Conservation (phyloP, 768 basidiomycete genomes). For the Suillus plorans region DNA sequence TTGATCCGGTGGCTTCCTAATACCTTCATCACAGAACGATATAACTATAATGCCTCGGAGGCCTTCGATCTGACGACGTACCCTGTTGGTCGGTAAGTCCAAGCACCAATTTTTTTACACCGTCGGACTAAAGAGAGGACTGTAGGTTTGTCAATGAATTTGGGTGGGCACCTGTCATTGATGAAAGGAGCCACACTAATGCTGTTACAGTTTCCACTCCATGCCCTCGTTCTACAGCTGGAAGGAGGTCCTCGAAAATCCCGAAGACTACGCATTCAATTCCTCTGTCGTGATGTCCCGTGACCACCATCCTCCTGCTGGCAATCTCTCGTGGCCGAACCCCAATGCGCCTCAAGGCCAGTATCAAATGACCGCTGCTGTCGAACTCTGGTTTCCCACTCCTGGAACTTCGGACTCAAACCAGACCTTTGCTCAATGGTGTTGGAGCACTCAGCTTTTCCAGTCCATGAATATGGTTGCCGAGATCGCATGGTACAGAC, state of each 20-base stretch:
- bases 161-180: constrained; percentile 35
- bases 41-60: constrained; percentile 51
- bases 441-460: constrained; percentile 62
- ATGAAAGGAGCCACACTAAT: not conserved
- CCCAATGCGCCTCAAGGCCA: constrained; percentile 55
- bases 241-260: constrained; percentile 52
- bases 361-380: constrained; percentile 49
- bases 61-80: constrained; percentile 57
- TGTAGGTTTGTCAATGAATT: constrained; percentile 58
- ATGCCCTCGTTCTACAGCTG: constrained; percentile 64
- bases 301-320: constrained; percentile 57
- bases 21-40: constrained; percentile 40
- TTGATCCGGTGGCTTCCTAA: not conserved
- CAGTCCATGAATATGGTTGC: constrained; percentile 59
- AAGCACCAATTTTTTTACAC: not conserved
- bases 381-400: constrained; percentile 55
- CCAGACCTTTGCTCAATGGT: constrained; percentile 64
- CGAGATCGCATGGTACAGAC: constrained; percentile 59
- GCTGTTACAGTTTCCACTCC: constrained; percentile 50
- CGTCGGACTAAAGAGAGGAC: not conserved
- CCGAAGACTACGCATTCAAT: constrained; percentile 57
- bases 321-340: constrained; percentile 52
- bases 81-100: constrained; percentile 43
- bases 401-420: constrained; percentile 48
- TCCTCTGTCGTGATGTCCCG: constrained; percentile 55